Evolutionary conservation across 2,329 filamentous ascomycete genomes (phyloP), one percentile per base, ranked within the genome.

Genomic region (Fusarium tanahbumbuense): DNA sequence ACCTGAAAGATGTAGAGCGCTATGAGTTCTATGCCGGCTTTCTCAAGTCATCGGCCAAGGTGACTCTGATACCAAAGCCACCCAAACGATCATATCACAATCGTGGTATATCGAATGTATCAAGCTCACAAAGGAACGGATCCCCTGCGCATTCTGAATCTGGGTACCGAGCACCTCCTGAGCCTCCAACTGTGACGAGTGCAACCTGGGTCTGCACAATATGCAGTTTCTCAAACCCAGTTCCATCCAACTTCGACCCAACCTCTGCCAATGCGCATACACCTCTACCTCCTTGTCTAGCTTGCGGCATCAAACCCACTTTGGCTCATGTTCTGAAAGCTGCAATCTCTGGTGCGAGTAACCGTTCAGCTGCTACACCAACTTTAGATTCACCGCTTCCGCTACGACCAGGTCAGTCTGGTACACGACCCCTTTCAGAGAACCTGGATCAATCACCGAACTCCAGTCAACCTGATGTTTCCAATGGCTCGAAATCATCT

Each of bases 201-300:
- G 93, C 93, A 8, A 98, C 94, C 6, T 98, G 95, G 95, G 91
- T 98, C 22, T 98, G 95, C 82, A 92, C 93, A 3, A 98, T 98
- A 75, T 98, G 95, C 84, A 95, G 92, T 72, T 97, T 97, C 77
- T 95, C 94, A 12, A 98, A 98, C 76, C 91, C 93, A 0, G 90
- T 98, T 2, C 94, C 96, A 1, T 92, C 93, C 40, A 98, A 97
- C 78, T 98, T 98, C 78, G 95, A 98, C 75, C 92, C 94, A 1
- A 86, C 90, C 2, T 90, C 91, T 4, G 93, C 93, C 11, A 96
- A 89, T 66, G 88, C 90, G 22, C 89, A 93, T 68, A 97, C 92
- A 8, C 91, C 91, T 11, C 82, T 97, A 23, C 92, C 94, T 6
- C 93, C 95, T 72, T 99, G 96, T 77, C 84, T 97, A 56, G 92